These are phyloP conservation scores for Primulina huaijiensis DNA, from an alignment of 257 asterid species.

Conservation along the genomic window DNA sequence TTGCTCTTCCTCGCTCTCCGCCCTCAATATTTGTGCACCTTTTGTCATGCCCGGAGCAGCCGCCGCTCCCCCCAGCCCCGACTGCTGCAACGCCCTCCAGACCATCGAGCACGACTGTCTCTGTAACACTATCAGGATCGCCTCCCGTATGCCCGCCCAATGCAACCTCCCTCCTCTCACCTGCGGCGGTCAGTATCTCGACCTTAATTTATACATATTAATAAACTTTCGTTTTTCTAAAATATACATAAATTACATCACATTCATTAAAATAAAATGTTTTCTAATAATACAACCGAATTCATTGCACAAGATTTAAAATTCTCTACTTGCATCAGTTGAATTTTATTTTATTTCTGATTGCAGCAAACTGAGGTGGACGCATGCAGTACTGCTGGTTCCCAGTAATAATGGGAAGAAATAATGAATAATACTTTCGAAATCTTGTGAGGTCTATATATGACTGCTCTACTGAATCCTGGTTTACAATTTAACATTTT, in stretches of 20 bases:
- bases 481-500: constrained; percentile 1
- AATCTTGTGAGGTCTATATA: no score
- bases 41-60: constrained; percentile 40
- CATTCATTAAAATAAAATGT: no score
- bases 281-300: no score
- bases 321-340: no score
- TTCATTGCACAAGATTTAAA: neutral
- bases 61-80: constrained; percentile 31
- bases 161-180: constrained; percentile 57
- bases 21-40: constrained; percentile 46
- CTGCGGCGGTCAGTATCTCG: constrained; percentile 25
- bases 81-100: constrained; percentile 51
- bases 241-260: neutral
- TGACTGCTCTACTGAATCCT: constrained; percentile 7
- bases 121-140: constrained; percentile 44
- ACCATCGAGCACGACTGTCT: constrained; percentile 41
- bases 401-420: constrained; percentile 15
- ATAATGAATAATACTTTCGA: neutral
- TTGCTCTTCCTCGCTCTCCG: constrained; percentile 41
- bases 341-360: neutral
- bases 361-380: constrained; percentile 36
- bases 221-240: no score
- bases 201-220: neutral
- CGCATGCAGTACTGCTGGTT: neutral
- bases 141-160: constrained; percentile 43